Evolutionary conservation across 345 rosid species (phyloP), one percentile per base, ranked within the genome.

Genomic region (Brassica rapa): DNA sequence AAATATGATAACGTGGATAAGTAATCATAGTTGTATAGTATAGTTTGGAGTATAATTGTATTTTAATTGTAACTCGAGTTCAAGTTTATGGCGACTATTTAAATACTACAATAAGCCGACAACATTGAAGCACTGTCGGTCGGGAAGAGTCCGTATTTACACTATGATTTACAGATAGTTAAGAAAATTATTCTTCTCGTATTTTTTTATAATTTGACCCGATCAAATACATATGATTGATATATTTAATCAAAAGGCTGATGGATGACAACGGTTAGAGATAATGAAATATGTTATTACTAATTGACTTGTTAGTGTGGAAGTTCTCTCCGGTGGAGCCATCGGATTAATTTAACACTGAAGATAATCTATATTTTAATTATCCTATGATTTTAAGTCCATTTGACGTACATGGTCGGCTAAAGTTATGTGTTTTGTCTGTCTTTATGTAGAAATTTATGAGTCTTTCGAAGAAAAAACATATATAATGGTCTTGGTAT

Each of bases 121-220:
- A 80, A 69, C 80, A 70, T 64, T 70, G 83, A 75, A 75, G 55
- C 76, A 70, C 61, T 80, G 83, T 80, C 83, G 83, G 83, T 80
- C 76, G 68, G 68, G 78, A 46, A 73, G 82, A 53, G 80, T 70
- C 76, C 25, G 76, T 55, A 70, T 75, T 75, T 70, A 74, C 75
- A 46, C 5, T 46, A 46, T 46, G 67, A 80, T 56, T 63, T 43
- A 74, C 55, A 70, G 49, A 70, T 74, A 21, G 62, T 73, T 55
- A 68, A 33, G 5, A 53, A 68, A 67, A 2, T 55, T 62, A n/a
- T 32, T 57, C 71, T 67, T 60, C 70, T 67, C 74, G 78, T 79
- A 73, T 67, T 67, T 79, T 73, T 67, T 35, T 23, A 43, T 78
- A 78, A 66, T 71, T 56, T 71, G 81, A 72, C 81, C 67, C 6